phyloP scores from a whole-genome alignment of 2,329 filamentous ascomycete genomes.

The Aspergillus candidus region DNA sequence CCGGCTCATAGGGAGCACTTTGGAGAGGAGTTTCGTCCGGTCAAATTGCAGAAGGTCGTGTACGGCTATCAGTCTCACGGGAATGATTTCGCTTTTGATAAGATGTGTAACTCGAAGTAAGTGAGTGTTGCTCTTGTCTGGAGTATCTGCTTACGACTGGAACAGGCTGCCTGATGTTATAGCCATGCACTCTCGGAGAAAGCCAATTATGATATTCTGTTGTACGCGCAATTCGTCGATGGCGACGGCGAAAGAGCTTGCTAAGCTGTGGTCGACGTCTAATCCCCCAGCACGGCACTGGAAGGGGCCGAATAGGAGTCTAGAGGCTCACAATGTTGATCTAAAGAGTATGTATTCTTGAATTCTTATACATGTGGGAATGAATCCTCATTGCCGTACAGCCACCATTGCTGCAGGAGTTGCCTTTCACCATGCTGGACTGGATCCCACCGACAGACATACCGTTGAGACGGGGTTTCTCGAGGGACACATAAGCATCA shows the following conservation, averaged over 20 bases:
- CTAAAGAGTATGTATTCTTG: slow-evolving; percentile 47
- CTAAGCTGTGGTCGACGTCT: slow-evolving; percentile 57
- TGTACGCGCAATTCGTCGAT: slow-evolving; percentile 67
- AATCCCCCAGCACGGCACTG: slow-evolving; percentile 53
- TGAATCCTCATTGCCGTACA: slow-evolving; percentile 15
- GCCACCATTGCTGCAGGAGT: slow-evolving; percentile 55
- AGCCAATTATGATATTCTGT: slow-evolving; percentile 80
- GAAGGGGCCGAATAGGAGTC: slow-evolving; percentile 49
- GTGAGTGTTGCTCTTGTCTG: slow-evolving; percentile 10
- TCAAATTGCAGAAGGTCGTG: slow-evolving; percentile 69
- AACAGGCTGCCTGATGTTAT: slow-evolving; percentile 61
- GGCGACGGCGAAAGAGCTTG: slow-evolving; percentile 60
- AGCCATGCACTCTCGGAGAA: slow-evolving; percentile 58
- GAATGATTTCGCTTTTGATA: slow-evolving; percentile 76
- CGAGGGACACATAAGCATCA: slow-evolving; percentile 66
- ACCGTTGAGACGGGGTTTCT: slow-evolving; percentile 64
- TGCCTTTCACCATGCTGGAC: slow-evolving; percentile 75
- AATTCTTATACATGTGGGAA: background rate
- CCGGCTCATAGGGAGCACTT: slow-evolving; percentile 66
- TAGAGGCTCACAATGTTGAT: slow-evolving; percentile 54
- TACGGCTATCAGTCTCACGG: slow-evolving; percentile 59
- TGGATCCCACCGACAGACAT: slow-evolving; percentile 58
- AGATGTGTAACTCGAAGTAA: slow-evolving; percentile 56
- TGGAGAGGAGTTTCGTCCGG: slow-evolving; percentile 73
- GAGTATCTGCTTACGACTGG: too few species aligned